phyloP scores from a whole-genome alignment of 352 stramenopile species.

The Globisporangium megalacanthum region DNA sequence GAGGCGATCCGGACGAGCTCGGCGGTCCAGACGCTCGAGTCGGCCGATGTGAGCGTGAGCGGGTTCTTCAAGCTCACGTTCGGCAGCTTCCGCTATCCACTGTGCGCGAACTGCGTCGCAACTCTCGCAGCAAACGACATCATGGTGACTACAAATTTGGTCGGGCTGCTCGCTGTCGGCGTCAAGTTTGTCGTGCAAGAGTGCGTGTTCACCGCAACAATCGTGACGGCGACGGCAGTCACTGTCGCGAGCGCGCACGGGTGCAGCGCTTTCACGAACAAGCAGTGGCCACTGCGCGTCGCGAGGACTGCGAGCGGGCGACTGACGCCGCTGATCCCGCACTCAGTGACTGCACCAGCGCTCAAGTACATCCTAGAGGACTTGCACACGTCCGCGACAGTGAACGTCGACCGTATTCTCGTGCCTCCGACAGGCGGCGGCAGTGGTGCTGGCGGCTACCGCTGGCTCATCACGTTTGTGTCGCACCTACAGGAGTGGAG shows the following conservation, averaged over 20 bases:
- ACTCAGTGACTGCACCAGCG: slow-evolving; percentile 45
- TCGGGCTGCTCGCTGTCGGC: slow-evolving; percentile 41
- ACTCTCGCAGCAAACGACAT: slow-evolving; percentile 40
- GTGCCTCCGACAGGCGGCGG: slow-evolving; percentile 14
- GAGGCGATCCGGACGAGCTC: slow-evolving; percentile 85
- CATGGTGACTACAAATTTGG: slow-evolving; percentile 54
- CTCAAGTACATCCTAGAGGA: slow-evolving; percentile 69
- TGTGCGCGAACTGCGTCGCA: slow-evolving; percentile 59
- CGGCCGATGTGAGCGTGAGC: slow-evolving; percentile 14
- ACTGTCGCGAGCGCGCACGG: slow-evolving; percentile 55
- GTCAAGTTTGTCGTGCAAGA: slow-evolving; percentile 66
- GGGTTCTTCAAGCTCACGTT: slow-evolving; percentile 76
- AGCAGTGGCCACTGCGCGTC: slow-evolving; percentile 38
- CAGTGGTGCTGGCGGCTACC: slow-evolving; percentile 38
- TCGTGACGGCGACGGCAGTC: slow-evolving; percentile 34
- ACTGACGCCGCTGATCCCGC: slow-evolving; percentile 58
- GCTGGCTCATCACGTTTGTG: slow-evolving; percentile 91
- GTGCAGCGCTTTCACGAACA: slow-evolving; percentile 38
- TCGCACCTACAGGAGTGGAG: slow-evolving; percentile 81
- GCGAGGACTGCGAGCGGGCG: slow-evolving; percentile 15
- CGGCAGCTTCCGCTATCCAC: slow-evolving; percentile 40
- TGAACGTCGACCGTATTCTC: slow-evolving; percentile 34
- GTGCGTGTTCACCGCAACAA: slow-evolving; percentile 59
- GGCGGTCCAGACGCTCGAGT: slow-evolving; percentile 74
- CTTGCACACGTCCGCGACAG: slow-evolving; percentile 27